These are phyloP conservation scores for Paramecium sexaurelia DNA, from an alignment of 73 alveolate species.

Conservation along the genomic window DNA sequence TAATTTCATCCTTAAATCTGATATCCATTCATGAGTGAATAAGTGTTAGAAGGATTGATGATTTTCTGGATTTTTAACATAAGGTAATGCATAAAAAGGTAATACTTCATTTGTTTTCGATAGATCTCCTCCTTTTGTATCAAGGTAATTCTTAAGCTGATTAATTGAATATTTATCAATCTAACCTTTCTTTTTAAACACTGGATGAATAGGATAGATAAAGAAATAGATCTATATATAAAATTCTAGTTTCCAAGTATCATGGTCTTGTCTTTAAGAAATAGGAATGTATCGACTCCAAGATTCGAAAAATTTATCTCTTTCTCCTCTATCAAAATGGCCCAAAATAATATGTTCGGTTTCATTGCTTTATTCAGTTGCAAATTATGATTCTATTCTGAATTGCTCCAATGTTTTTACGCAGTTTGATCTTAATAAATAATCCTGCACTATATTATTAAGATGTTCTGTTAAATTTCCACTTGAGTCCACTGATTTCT, in stretches of 20 bases:
- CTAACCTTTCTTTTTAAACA: constrained; percentile 71
- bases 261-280: constrained; percentile 80
- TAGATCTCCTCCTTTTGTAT: constrained; percentile 83
- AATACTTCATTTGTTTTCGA: constrained; percentile 95
- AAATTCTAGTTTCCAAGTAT: constrained; percentile 88
- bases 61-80: constrained; percentile 89
- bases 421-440: constrained; percentile 89
- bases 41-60: constrained; percentile 87
- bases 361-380: neutral
- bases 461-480: constrained; percentile 19
- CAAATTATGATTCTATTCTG: constrained; percentile 70
- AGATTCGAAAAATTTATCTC: constrained; percentile 84
- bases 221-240: constrained; percentile 93
- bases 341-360: neutral
- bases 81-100: constrained; percentile 95
- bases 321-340: constrained; percentile 90
- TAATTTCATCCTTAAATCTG: constrained; percentile 80
- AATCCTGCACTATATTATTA: constrained; percentile 79
- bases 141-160: constrained; percentile 88
- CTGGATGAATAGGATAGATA: constrained; percentile 92
- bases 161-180: constrained; percentile 85
- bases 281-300: constrained; percentile 96
- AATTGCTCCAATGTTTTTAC: constrained; percentile 87
- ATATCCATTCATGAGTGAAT: constrained; percentile 91
- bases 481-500: constrained; percentile 21